Evolutionary conservation across 2,329 filamentous ascomycete genomes (phyloP).

Genomic region (Akanthomyces uredinophilus): DNA sequence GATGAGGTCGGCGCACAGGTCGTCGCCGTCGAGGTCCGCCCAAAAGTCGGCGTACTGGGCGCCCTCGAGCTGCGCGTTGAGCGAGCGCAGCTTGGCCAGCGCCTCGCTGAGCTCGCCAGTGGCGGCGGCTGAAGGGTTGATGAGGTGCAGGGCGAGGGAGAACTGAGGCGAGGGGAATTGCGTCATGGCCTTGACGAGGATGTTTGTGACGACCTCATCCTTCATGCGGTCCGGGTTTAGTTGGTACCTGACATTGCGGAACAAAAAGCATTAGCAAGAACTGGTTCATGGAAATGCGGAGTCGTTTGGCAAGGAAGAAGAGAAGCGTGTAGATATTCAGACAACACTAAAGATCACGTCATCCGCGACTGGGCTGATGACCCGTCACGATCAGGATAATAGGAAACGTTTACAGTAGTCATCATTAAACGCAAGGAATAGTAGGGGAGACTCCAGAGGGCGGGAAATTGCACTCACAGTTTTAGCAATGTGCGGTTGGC

Average conservation of each 20-base stretch:
- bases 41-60: conserved; percentile 92
- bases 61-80: conserved; percentile 83
- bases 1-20: conserved; percentile 90
- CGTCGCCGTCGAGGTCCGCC: conserved; percentile 85
- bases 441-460: conserved; percentile 9
- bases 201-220: conserved; percentile 96
- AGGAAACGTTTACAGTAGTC: conserved; percentile 89
- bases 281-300: neutral
- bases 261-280: conserved; percentile 3
- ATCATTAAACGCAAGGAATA: conserved; percentile 52
- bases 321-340: conserved; percentile 14
- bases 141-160: conserved; percentile 86
- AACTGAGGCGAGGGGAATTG: conserved; percentile 97
- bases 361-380: conserved; percentile 47
- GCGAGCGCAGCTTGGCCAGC: conserved; percentile 75
- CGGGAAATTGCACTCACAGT: conserved; percentile 63
- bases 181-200: conserved; percentile 95
- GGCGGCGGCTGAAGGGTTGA: conserved; percentile 68
- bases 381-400: conserved; percentile 77
- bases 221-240: conserved; percentile 98
- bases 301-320: neutral
- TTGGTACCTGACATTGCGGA: conserved; percentile 67
- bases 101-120: conserved; percentile 80
- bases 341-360: conserved; percentile 53
- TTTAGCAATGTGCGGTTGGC: conserved; percentile 94